A percentile compares a stretch with the other conserved stretches of the same genome.
Conservation (phyloP, 176 grass and related monocot genomes). For the Musa beccarii region DNA sequence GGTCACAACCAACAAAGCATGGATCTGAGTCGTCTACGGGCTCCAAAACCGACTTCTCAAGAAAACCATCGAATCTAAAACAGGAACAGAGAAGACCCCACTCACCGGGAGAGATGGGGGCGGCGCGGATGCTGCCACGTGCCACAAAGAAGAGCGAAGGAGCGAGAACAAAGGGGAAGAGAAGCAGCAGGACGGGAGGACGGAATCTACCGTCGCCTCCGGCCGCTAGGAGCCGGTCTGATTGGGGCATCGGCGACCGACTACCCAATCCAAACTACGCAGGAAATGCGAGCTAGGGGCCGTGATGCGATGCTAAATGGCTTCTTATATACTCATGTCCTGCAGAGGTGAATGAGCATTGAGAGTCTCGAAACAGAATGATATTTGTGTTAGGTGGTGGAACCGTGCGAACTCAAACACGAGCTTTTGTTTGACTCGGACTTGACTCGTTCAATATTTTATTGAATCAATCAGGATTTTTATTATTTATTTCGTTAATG, state of each 20-base stretch:
- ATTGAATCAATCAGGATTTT: too few relatives aligned
- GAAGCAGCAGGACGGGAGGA: neutral
- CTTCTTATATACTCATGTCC: too few relatives aligned
- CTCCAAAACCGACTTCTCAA: neutral
- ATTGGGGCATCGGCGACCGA: neutral
- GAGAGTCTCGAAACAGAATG: too few relatives aligned
- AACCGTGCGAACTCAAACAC: too few relatives aligned
- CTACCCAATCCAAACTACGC: neutral
- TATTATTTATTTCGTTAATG: too few relatives aligned
- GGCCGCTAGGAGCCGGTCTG: neutral
- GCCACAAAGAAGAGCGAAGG: constrained; percentile 2
- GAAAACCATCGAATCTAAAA: neutral
- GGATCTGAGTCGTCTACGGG: neutral
- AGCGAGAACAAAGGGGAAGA: neutral
- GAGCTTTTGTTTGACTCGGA: too few relatives aligned
- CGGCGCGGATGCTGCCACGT: constrained; percentile 23
- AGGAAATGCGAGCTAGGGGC: too few relatives aligned
- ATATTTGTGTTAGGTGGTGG: too few relatives aligned
- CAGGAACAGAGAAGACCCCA: constrained; percentile 5
- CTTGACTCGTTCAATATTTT: too few relatives aligned
- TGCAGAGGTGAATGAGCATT: too few relatives aligned
- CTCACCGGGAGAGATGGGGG: constrained; percentile 44
- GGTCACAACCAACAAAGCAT: neutral
- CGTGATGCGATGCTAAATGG: too few relatives aligned
- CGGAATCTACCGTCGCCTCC: neutral